Percentiles rank a stretch among this genome's conserved stretches.
Conservation (phyloP, 352 stramenopile species). For the Pythium plurisporium region DNA sequence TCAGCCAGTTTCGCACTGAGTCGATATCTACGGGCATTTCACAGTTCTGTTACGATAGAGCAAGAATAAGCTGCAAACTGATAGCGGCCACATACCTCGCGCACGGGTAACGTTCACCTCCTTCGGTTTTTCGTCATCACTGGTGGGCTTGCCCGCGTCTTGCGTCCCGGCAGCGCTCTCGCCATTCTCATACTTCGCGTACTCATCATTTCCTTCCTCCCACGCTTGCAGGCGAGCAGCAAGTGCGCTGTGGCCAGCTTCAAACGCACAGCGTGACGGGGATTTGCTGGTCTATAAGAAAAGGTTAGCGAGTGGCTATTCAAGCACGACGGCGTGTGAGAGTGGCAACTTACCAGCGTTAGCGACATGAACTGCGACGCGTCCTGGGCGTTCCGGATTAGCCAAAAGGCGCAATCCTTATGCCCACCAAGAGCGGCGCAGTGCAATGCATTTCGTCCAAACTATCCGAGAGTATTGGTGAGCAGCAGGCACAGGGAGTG, state of each 20-base stretch:
- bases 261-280: conserved; percentile 82
- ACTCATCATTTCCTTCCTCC: conserved; percentile 88
- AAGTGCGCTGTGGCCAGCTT: conserved; percentile 75
- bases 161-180: neutral
- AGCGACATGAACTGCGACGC: conserved; percentile 66
- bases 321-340: neutral
- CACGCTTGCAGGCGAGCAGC: conserved; percentile 71
- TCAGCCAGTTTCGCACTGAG: conserved; percentile 80
- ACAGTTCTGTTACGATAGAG: neutral
- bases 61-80: too few species aligned
- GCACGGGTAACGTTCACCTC: conserved; percentile 26
- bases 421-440: conserved; percentile 75
- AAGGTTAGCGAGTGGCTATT: neutral
- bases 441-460: conserved; percentile 81
- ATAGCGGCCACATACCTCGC: conserved; percentile 37
- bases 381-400: conserved; percentile 66
- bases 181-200: conserved; percentile 56
- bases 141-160: conserved; percentile 29
- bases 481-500: neutral
- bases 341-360: conserved; percentile 41
- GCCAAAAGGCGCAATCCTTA: conserved; percentile 79
- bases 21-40: conserved; percentile 53
- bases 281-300: conserved; percentile 73
- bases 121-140: conserved; percentile 37
- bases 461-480: conserved; percentile 30